Evolutionary conservation across 805 yeast genomes (phyloP).

Genomic region (Lipomyces oligophaga): DNA sequence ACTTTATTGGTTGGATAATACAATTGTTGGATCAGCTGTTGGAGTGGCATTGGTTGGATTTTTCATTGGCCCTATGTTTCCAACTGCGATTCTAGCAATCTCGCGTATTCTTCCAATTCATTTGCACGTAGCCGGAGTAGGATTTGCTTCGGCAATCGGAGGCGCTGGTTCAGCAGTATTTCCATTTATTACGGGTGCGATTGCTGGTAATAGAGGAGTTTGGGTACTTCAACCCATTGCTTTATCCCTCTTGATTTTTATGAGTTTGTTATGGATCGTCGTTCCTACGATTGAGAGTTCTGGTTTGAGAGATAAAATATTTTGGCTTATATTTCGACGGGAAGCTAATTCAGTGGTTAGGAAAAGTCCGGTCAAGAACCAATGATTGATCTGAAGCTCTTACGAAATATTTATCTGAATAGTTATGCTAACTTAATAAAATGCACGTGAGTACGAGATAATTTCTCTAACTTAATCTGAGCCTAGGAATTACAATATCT

Average conservation of each 20-base stretch:
- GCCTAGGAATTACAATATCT: too few species aligned
- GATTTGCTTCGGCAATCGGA: conserved; percentile 71
- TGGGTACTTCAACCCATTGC: conserved; percentile 30
- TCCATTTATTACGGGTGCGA: conserved; percentile 59
- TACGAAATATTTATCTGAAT: too few species aligned
- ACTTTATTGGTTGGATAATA: conserved; percentile 49
- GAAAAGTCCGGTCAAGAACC: too few species aligned
- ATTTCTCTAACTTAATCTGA: too few species aligned
- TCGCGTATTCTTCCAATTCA: conserved; percentile 56
- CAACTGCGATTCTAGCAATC: conserved; percentile 63
- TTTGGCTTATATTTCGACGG: conserved; percentile 3
- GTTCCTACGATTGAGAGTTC: conserved; percentile 14
- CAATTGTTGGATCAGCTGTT: conserved; percentile 45
- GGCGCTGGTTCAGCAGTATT: conserved; percentile 76
- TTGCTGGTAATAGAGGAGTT: conserved; percentile 36
- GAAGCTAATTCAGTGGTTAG: conserved; percentile 1
- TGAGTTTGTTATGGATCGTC: conserved; percentile 29
- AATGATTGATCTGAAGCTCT: too few species aligned
- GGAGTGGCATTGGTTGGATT: conserved; percentile 50
- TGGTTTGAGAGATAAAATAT: conserved; percentile 4
- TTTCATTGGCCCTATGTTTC: conserved; percentile 65
- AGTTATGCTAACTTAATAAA: too few species aligned
- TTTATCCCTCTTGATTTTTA: conserved; percentile 25
- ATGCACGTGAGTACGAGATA: too few species aligned
- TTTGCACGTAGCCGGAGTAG: conserved; percentile 61